phyloP scores from a whole-genome alignment of 306 rosid genomes.

The Vicia villosa region DNA sequence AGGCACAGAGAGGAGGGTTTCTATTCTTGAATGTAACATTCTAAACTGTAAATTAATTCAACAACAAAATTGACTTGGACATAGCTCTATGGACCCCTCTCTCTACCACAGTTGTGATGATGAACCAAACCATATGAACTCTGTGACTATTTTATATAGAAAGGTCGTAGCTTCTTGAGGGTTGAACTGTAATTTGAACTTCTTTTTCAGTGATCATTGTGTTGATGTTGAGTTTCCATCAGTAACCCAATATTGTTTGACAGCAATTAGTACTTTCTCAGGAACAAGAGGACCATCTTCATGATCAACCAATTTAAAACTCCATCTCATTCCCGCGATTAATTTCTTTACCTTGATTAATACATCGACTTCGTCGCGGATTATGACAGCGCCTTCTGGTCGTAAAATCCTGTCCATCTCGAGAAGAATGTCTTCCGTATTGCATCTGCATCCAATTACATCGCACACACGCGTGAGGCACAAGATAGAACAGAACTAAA shows the following conservation, averaged over 20 bases:
- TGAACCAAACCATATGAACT: slow-evolving; percentile 34
- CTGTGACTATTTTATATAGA: slow-evolving; percentile 32
- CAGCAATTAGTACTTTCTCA: slow-evolving; percentile 85
- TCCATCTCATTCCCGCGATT: slow-evolving; percentile 89
- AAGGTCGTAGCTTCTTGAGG: neutral
- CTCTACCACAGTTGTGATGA: slow-evolving; percentile 30
- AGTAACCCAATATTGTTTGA: slow-evolving; percentile 89
- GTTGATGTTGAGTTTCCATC: slow-evolving; percentile 66
- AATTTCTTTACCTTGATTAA: slow-evolving; percentile 75
- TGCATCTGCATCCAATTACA: slow-evolving; percentile 61
- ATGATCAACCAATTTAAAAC: slow-evolving; percentile 87
- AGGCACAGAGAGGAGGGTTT: neutral
- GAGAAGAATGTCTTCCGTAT: slow-evolving; percentile 79
- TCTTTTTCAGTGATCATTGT: slow-evolving; percentile 39
- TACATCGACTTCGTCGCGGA: slow-evolving; percentile 81
- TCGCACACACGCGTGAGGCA: slow-evolving; percentile 15
- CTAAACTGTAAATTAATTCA: slow-evolving; percentile 31
- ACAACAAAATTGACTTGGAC: slow-evolving; percentile 37
- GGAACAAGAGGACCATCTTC: slow-evolving; percentile 96
- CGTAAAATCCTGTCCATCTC: slow-evolving; percentile 96
- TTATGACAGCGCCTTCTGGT: slow-evolving; percentile 90
- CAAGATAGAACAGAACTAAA: slow-evolving; percentile 1
- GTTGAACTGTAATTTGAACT: slow-evolving; percentile 12
- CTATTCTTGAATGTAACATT: slow-evolving; percentile 26
- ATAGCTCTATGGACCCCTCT: slow-evolving; percentile 34